These are phyloP conservation scores for Trichoderma gamsii DNA, from an alignment of 495 filamentous ascomycete species.

Conservation along the genomic window DNA sequence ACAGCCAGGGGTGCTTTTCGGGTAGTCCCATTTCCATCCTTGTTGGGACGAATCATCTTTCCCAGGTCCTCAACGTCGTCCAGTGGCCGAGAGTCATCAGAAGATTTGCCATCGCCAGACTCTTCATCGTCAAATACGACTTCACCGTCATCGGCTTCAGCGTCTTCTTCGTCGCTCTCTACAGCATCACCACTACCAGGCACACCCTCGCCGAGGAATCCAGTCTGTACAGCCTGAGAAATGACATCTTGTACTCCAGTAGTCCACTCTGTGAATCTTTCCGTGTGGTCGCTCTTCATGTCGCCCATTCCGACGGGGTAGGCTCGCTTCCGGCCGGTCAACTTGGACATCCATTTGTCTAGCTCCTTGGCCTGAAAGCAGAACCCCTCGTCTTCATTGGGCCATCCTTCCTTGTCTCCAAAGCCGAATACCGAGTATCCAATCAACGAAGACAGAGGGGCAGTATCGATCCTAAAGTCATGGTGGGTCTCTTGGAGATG, in stretches of 20 bases:
- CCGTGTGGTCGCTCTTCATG: constrained; percentile 62
- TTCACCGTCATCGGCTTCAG: constrained; percentile 53
- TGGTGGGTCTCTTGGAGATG: constrained; percentile 87
- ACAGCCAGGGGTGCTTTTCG: constrained; percentile 57
- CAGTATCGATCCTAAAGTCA: constrained; percentile 92
- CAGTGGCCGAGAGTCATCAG: constrained; percentile 40
- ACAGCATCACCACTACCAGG: constrained; percentile 72
- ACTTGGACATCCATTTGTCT: constrained; percentile 91
- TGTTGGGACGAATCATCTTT: constrained; percentile 45
- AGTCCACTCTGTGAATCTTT: constrained; percentile 69
- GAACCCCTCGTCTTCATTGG: constrained; percentile 81
- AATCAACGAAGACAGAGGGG: constrained; percentile 64
- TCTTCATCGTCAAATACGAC: constrained; percentile 44
- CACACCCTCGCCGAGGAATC: constrained; percentile 71
- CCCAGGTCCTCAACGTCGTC: constrained; percentile 88
- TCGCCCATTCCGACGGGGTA: constrained; percentile 87
- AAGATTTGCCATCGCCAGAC: constrained; percentile 25
- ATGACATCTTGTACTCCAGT: constrained; percentile 67
- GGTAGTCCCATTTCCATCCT: constrained; percentile 26
- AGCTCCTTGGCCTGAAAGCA: constrained; percentile 83
- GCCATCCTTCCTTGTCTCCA: constrained; percentile 87
- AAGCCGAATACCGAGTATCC: constrained; percentile 94
- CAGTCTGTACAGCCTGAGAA: constrained; percentile 51
- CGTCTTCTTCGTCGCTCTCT: constrained; percentile 74
- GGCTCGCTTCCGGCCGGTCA: constrained; percentile 70